Evolutionary conservation across 805 yeast genomes (phyloP).

Genomic region (Yamadazyma philogaea): DNA sequence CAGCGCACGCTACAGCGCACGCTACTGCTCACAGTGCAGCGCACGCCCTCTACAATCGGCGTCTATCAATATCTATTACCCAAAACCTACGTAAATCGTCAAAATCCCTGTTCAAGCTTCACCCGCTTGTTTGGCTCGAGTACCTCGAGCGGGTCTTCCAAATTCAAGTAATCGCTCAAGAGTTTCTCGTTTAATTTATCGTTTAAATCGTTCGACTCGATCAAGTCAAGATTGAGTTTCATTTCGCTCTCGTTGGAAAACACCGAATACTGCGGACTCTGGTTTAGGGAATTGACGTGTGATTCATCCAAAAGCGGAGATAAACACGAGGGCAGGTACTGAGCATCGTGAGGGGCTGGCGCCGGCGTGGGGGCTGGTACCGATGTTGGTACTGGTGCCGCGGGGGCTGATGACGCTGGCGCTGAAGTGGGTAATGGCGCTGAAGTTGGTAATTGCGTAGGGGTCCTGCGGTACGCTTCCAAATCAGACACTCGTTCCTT

Average conservation of each 20-base stretch:
- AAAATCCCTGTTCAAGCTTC: constrained; percentile 5
- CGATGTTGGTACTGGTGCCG: no score
- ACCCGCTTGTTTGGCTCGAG: constrained; percentile 7
- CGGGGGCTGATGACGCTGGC: no score
- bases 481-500: no score
- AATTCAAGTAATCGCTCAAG: constrained; percentile 12
- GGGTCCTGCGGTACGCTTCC: no score
- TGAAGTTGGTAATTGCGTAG: neutral
- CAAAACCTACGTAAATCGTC: constrained; percentile 6
- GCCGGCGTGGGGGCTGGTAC: no score
- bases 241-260: constrained; percentile 15
- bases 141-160: constrained; percentile 4
- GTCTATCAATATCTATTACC: neutral
- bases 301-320: constrained; percentile 4
- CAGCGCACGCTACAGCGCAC: no score
- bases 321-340: no score
- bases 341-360: no score
- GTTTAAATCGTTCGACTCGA: constrained; percentile 13
- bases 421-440: no score
- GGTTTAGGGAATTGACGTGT: constrained; percentile 10
- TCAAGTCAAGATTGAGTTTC: constrained; percentile 9
- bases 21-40: no score
- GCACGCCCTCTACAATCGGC: no score
- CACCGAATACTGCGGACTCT: constrained; percentile 16
- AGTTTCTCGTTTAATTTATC: constrained; percentile 12